Evolutionary conservation across 768 basidiomycete genomes (phyloP).

Genomic region (Phlegmacium glaucopus): DNA sequence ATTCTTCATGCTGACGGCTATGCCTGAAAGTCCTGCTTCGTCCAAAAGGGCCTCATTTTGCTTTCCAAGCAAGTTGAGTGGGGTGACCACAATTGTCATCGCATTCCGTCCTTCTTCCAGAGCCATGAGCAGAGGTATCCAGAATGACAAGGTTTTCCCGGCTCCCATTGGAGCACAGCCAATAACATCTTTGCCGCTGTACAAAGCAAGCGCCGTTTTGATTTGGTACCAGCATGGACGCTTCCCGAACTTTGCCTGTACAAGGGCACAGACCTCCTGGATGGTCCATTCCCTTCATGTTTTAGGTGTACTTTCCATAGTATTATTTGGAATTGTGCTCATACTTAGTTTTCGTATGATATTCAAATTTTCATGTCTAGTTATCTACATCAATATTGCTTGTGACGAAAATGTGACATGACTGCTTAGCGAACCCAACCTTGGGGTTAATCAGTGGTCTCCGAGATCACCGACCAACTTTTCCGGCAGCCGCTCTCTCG

Average conservation of each 20-base stretch:
- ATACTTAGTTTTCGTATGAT: too few species aligned
- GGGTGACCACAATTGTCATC: conserved; percentile 23
- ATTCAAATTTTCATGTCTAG: too few species aligned
- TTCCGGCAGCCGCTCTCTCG: too few species aligned
- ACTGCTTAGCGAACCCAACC: too few species aligned
- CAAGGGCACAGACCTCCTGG: background rate
- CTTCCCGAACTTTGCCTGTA: background rate
- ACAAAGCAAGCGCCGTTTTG: conserved; percentile 4
- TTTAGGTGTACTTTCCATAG: too few species aligned
- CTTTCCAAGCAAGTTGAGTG: conserved; percentile 27
- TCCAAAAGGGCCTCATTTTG: conserved; percentile 23
- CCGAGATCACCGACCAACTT: too few species aligned
- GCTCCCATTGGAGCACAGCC: background rate
- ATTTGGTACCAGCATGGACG: background rate
- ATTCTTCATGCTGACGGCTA: conserved; percentile 11
- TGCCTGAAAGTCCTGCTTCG: background rate
- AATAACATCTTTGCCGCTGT: conserved; percentile 2
- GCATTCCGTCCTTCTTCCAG: conserved; percentile 6
- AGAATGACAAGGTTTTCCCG: conserved; percentile 6
- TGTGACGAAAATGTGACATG: too few species aligned
- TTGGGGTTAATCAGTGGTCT: too few species aligned
- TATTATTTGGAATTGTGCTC: too few species aligned
- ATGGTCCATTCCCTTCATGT: background rate
- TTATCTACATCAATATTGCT: too few species aligned
- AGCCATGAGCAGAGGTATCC: conserved; percentile 15